These are phyloP conservation scores for Paxillus ammoniavirescens DNA, from an alignment of 768 basidiomycete species.

Conservation along the genomic window DNA sequence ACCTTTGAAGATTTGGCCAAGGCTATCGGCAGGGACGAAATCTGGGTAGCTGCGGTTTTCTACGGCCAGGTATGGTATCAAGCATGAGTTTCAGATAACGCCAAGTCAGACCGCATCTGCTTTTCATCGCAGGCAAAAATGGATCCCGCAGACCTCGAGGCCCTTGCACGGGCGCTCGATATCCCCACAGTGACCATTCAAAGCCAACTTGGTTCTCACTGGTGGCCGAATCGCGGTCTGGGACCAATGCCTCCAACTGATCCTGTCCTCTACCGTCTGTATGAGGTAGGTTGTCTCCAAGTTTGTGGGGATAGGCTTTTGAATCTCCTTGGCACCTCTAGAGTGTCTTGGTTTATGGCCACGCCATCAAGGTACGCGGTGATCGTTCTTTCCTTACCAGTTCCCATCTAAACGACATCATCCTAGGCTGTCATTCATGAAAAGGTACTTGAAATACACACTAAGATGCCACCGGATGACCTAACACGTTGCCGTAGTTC, in stretches of 20 bases:
- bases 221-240: conserved; percentile 72
- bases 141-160: conserved; percentile 53
- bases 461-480: neutral
- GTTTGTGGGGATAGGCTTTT: neutral
- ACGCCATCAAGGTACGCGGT: conserved; percentile 67
- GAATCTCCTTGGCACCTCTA: conserved; percentile 20
- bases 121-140: conserved; percentile 59
- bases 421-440: conserved; percentile 71
- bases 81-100: neutral
- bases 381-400: neutral
- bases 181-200: conserved; percentile 40
- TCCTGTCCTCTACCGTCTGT: conserved; percentile 79
- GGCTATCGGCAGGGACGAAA: conserved; percentile 67
- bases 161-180: conserved; percentile 50
- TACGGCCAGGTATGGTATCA: conserved; percentile 63
- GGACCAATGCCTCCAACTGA: conserved; percentile 74
- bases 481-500: conserved; percentile 43
- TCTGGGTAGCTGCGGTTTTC: conserved; percentile 82
- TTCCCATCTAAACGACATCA: neutral
- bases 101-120: neutral
- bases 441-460: conserved; percentile 42
- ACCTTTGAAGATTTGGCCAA: conserved; percentile 71
- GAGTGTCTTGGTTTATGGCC: conserved; percentile 75
- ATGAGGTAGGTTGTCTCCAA: conserved; percentile 50
- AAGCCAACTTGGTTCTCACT: conserved; percentile 54